Evolutionary conservation across 202 grass and related monocot species (phyloP).

Genomic region (Dendrocalamus latiflorus): DNA sequence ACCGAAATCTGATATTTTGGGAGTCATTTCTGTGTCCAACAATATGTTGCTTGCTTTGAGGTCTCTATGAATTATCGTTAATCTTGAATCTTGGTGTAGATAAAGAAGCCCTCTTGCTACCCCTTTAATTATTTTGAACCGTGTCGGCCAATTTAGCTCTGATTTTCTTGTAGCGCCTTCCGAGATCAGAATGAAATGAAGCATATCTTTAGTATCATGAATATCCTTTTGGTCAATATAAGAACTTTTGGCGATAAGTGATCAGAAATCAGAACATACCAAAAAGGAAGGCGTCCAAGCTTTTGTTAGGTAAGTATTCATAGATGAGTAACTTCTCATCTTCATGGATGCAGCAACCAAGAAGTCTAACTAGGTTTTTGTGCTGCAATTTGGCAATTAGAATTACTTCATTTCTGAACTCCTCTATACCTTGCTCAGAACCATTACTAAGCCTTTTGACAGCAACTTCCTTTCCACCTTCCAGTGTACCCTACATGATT

Average conservation of each 20-base stretch:
- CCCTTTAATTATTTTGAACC: slow-evolving; percentile 37
- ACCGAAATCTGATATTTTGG: slow-evolving; percentile 64
- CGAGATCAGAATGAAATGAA: not conserved
- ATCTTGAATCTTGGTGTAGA: slow-evolving; percentile 44
- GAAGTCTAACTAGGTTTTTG: slow-evolving; percentile 39
- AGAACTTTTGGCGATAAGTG: no score
- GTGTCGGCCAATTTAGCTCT: slow-evolving; percentile 28
- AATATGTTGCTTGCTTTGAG: slow-evolving; percentile 60
- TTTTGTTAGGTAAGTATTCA: slow-evolving; percentile 40
- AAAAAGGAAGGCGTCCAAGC: slow-evolving; percentile 27
- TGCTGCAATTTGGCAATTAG: slow-evolving; percentile 45
- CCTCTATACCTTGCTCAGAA: no score
- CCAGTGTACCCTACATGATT: no score
- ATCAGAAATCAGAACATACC: not conserved
- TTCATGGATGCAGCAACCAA: slow-evolving; percentile 33
- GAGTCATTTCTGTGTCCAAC: slow-evolving; percentile 44
- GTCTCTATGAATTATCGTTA: slow-evolving; percentile 41
- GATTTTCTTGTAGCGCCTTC: slow-evolving; percentile 17
- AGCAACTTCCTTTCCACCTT: no score
- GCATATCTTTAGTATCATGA: no score
- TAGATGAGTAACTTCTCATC: slow-evolving; percentile 44
- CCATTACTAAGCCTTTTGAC: no score
- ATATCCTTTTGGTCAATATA: no score
- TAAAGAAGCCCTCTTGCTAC: slow-evolving; percentile 40
- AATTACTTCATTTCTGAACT: slow-evolving; percentile 32